Base-by-base conservation (phyloP, 371 early-diverging fungal species). In the Syncephalastrum racemosum region DNA sequence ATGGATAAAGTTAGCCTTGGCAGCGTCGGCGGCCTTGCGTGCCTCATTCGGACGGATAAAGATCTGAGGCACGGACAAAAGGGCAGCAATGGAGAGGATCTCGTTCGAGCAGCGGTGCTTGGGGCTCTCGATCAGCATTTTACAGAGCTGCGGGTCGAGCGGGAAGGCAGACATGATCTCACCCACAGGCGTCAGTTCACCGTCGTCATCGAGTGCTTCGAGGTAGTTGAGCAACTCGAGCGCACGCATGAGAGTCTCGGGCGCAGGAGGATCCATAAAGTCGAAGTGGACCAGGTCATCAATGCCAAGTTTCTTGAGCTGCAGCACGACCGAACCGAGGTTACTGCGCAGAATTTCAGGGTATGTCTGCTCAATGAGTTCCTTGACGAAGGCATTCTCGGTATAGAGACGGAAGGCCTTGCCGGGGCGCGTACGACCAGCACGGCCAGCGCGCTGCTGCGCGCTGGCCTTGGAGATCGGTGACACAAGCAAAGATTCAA, bases 361-460 rank as follows among this genome's bases (percentile, higher is more conserved):
- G 61, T 93, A 93, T 19, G 94, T 93, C 64, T 92, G 89, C 67
- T 93, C 92, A 62, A 87, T 86, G 64, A 95, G 67, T 44, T 90
- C 88, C 65, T 84, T 80, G 54, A 83, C 70, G 70, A 88, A 97
- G 12, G 93, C 86, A 64, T 80, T 83, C 71, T 94, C 91, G 3
- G 97, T 95, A 68, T 96, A 97, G 24, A 98, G 68, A 46, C 97
- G 83, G 83, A 91, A 98, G 48, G 93, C 91, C 64, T 97, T 97
- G 45, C 99, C 99, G 8, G 91, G 89, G 36, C 88, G 68, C 0
- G 91, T 91, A 74, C 98, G 85, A 42, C 96, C 96, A 31, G 95
- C 95, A 78, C 97, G 86, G 52, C 97, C 97, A 24, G 90, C 83
- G 49, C 98, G 81, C 66, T 95, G 94, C 63, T 88, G 87, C 39